Evolutionary conservation across 2,329 filamentous ascomycete genomes (phyloP).

Genomic region (Alternaria sp.): DNA sequence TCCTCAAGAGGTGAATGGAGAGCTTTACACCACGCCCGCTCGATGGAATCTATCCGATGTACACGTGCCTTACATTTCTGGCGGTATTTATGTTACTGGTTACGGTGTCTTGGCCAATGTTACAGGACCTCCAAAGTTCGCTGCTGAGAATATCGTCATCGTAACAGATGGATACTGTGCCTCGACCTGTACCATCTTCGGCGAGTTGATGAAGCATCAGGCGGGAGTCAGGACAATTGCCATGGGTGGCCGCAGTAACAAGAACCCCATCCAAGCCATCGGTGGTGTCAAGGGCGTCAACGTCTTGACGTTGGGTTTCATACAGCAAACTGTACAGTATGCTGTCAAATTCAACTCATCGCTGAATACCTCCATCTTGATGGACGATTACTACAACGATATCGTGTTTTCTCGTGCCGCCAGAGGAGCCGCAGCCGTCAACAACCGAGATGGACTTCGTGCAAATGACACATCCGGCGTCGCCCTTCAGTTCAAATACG

Average conservation of each 20-base stretch:
- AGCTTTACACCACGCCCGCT: slow-evolving; percentile 49
- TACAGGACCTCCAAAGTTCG: slow-evolving; percentile 60
- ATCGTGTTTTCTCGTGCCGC: slow-evolving; percentile 37
- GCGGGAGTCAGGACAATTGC: slow-evolving; percentile 64
- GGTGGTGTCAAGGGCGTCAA: slow-evolving; percentile 63
- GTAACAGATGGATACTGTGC: slow-evolving; percentile 68
- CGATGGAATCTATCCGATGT: slow-evolving; percentile 52
- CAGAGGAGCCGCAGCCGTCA: slow-evolving; percentile 37
- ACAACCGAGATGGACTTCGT: slow-evolving; percentile 49
- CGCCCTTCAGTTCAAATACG: slow-evolving; percentile 53
- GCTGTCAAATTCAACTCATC: slow-evolving; percentile 36
- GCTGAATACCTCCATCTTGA: slow-evolving; percentile 40
- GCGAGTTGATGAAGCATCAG: slow-evolving; percentile 63
- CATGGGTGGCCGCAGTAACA: slow-evolving; percentile 59
- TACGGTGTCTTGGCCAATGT: slow-evolving; percentile 53
- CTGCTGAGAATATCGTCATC: slow-evolving; percentile 60
- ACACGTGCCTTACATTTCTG: slow-evolving; percentile 39
- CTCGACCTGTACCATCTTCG: slow-evolving; percentile 66
- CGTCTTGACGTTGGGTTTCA: slow-evolving; percentile 46
- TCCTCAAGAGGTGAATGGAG: slow-evolving; percentile 48
- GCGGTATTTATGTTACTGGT: slow-evolving; percentile 51
- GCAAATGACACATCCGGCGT: slow-evolving; percentile 43
- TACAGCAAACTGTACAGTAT: slow-evolving; percentile 38
- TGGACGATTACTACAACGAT: slow-evolving; percentile 37
- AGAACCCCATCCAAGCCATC: slow-evolving; percentile 62